Evolutionary conservation across 352 stramenopile species (phyloP).

Genomic region (Phytophthora aleatoria): DNA sequence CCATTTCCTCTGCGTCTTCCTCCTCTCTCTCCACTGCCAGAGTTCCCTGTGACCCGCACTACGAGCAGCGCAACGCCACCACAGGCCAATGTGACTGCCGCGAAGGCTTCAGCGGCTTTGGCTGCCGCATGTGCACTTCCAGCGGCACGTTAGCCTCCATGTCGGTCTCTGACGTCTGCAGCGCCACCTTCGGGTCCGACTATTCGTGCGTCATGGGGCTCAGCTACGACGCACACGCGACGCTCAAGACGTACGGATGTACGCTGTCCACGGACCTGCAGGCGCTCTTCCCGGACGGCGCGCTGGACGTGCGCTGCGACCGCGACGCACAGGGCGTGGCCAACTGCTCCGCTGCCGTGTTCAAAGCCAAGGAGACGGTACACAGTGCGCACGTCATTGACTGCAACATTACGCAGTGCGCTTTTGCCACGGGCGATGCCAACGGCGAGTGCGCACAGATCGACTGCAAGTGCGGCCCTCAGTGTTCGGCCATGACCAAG

Average conservation of each 20-base stretch:
- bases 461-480: slow-evolving; percentile 64
- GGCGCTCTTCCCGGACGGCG: slow-evolving; percentile 66
- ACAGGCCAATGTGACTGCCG: slow-evolving; percentile 62
- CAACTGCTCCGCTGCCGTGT: slow-evolving; percentile 72
- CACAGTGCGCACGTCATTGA: slow-evolving; percentile 69
- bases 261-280: slow-evolving; percentile 57
- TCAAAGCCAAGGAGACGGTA: slow-evolving; percentile 56
- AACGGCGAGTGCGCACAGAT: slow-evolving; percentile 55
- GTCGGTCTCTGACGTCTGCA: slow-evolving; percentile 32
- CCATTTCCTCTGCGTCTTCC: slow-evolving; percentile 7
- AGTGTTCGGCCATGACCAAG: slow-evolving; percentile 70
- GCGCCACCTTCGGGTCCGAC: slow-evolving; percentile 39
- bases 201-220: slow-evolving; percentile 55
- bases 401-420: slow-evolving; percentile 62
- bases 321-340: slow-evolving; percentile 32
- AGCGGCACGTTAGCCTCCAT: slow-evolving; percentile 7
- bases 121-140: slow-evolving; percentile 63
- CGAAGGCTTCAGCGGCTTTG: slow-evolving; percentile 60
- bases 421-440: slow-evolving; percentile 46
- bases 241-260: slow-evolving; percentile 76
- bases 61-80: slow-evolving; percentile 58
- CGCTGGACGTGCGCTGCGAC: slow-evolving; percentile 66
- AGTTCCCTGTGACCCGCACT: slow-evolving; percentile 54
- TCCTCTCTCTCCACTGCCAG: slow-evolving; percentile 5
- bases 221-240: slow-evolving; percentile 48